Evolutionary conservation across 805 yeast genomes (phyloP).

Genomic region (Spathaspora girioi): DNA sequence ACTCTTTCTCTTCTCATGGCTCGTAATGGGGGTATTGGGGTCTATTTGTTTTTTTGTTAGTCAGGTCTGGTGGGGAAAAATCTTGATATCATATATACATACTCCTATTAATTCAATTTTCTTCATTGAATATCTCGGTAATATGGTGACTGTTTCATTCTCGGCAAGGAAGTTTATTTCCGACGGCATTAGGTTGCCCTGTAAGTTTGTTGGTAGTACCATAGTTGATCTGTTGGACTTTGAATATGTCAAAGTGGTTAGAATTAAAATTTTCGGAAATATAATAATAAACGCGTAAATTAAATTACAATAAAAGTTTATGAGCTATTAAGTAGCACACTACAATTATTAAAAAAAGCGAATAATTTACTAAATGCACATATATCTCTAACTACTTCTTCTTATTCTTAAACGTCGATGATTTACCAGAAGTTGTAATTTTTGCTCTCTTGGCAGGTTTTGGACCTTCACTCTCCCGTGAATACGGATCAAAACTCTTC

Average conservation of each 20-base stretch:
- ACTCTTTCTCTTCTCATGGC: slow-evolving; percentile 69
- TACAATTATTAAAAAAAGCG: not conserved
- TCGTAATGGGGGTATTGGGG: slow-evolving; percentile 52
- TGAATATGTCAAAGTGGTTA: not conserved
- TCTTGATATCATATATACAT: slow-evolving; percentile 20
- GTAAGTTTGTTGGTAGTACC: slow-evolving; percentile 59
- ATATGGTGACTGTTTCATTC: slow-evolving; percentile 64
- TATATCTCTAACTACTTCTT: not conserved
- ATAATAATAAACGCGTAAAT: not conserved
- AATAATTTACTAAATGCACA: not conserved
- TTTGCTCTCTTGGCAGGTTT: slow-evolving; percentile 47
- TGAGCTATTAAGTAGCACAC: not conserved
- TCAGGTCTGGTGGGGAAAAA: not conserved
- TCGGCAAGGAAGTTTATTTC: slow-evolving; percentile 87
- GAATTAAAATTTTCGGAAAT: not conserved
- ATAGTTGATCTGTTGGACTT: slow-evolving; percentile 26
- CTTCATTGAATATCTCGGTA: slow-evolving; percentile 75
- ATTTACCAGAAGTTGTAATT: slow-evolving; percentile 31
- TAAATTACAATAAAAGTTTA: not conserved
- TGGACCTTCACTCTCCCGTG: slow-evolving; percentile 48
- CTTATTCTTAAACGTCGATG: slow-evolving; percentile 25
- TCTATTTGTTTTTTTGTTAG: slow-evolving; percentile 32
- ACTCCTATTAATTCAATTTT: slow-evolving; percentile 64
- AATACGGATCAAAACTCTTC: slow-evolving; percentile 59
- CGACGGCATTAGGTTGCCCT: slow-evolving; percentile 60